Conservation (phyloP, 2,329 filamentous ascomycete genomes). For the Beauveria scarabaeidicola region DNA sequence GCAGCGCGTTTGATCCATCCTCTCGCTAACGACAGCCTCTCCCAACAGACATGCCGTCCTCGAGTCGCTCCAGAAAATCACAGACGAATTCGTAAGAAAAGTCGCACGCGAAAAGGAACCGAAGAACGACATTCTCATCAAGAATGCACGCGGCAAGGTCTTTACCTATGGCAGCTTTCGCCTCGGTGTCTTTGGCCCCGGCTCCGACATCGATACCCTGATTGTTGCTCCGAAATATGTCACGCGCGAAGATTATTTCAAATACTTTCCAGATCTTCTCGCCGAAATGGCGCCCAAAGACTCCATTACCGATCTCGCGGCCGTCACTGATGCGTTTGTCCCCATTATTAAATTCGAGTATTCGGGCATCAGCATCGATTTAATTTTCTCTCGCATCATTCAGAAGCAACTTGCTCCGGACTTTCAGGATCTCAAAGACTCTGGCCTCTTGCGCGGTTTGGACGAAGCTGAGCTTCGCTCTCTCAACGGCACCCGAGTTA, state of each 20-base stretch:
- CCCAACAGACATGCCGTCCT: conserved; percentile 59
- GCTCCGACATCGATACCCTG: conserved; percentile 95
- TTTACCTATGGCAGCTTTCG: conserved; percentile 96
- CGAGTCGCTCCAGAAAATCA: conserved; percentile 66
- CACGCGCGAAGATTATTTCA: conserved; percentile 82
- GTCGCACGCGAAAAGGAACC: conserved; percentile 66
- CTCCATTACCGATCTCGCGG: conserved; percentile 76
- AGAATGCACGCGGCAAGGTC: conserved; percentile 81
- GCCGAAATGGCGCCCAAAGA: conserved; percentile 65
- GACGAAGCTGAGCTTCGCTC: conserved; percentile 82
- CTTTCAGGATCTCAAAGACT: conserved; percentile 68
- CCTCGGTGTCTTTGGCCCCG: conserved; percentile 86
- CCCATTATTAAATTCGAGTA: conserved; percentile 97
- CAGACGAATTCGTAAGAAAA: conserved; percentile 76
- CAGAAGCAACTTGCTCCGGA: conserved; percentile 61
- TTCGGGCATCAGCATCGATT: conserved; percentile 83
- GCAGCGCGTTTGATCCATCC: background rate
- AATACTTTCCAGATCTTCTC: conserved; percentile 74
- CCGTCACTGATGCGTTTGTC: conserved; percentile 84
- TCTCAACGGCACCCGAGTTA: conserved; percentile 89
- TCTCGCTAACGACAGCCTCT: background rate
- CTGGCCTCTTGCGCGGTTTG: conserved; percentile 73
- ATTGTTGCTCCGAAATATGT: conserved; percentile 89
- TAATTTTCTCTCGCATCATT: conserved; percentile 75
- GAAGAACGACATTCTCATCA: conserved; percentile 67